A percentile compares a stretch with the other conserved stretches of the same genome.
phyloP scores from a whole-genome alignment of 2,329 filamentous ascomycete species.

The Phyllosticta capitalensis region DNA sequence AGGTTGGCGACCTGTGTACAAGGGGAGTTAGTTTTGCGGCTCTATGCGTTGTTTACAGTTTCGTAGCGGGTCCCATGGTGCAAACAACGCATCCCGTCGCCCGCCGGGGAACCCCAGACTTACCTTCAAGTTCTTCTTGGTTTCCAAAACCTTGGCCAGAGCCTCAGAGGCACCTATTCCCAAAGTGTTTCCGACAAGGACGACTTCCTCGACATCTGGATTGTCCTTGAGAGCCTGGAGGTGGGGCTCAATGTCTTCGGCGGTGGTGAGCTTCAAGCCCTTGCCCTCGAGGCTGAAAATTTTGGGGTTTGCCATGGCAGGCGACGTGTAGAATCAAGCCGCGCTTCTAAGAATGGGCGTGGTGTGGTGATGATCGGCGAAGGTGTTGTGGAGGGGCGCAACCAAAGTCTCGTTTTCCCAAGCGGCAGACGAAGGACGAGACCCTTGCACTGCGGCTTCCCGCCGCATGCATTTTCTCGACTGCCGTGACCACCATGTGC shows the following conservation, averaged over 20 bases:
- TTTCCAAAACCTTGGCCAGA: conserved; percentile 71
- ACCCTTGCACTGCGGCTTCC: neutral
- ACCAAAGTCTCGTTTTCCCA: conserved; percentile 5
- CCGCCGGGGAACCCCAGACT: conserved; percentile 12
- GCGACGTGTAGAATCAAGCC: conserved; percentile 9
- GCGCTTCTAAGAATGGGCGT: conserved; percentile 2
- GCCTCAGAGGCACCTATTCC: conserved; percentile 81
- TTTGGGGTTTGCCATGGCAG: conserved; percentile 48
- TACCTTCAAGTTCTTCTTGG: conserved; percentile 75
- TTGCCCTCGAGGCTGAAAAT: conserved; percentile 87
- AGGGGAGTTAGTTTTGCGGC: conserved; percentile 1
- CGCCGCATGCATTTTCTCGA: neutral
- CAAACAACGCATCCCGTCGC: neutral
- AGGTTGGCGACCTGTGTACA: conserved; percentile 63
- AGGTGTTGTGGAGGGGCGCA: conserved; percentile 9
- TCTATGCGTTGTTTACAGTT: neutral
- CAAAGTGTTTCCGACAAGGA: conserved; percentile 82
- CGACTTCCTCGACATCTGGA: conserved; percentile 72
- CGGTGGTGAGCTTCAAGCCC: conserved; percentile 84
- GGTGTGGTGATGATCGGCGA: conserved; percentile 2
- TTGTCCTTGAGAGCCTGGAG: conserved; percentile 65
- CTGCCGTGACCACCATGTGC: conserved; percentile 3
- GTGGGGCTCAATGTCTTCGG: conserved; percentile 75
- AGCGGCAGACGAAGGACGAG: neutral
- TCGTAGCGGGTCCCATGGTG: neutral